Evolutionary conservation across 1,139 yeast species (phyloP).

Genomic region (Scheffersomyces stambukii): DNA sequence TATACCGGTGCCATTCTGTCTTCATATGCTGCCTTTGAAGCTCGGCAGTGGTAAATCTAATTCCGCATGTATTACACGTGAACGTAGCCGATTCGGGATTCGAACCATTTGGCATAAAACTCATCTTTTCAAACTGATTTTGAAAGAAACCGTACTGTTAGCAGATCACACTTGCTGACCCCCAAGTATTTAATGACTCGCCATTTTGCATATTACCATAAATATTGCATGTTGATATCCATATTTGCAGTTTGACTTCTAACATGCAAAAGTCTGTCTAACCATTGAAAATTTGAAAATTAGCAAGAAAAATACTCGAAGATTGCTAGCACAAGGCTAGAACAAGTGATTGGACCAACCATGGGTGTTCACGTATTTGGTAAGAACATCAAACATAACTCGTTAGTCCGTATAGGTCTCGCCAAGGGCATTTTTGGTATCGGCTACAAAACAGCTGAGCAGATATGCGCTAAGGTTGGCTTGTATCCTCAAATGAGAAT

Average conservation of each 20-base stretch:
- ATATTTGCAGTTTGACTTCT: too few species aligned
- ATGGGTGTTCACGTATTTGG: conserved; percentile 81
- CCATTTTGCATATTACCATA: too few species aligned
- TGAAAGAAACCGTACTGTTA: too few species aligned
- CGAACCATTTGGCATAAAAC: conserved; percentile 30
- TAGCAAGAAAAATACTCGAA: too few species aligned
- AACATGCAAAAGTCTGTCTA: too few species aligned
- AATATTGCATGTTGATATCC: too few species aligned
- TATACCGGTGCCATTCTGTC: conserved; percentile 94
- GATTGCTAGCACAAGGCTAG: too few species aligned
- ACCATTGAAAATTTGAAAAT: too few species aligned
- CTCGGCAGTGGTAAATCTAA: conserved; percentile 72
- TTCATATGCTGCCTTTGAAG: conserved; percentile 91
- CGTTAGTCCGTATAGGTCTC: conserved; percentile 58
- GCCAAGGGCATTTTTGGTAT: conserved; percentile 83
- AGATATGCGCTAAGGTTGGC: conserved; percentile 82
- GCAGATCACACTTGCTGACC: too few species aligned
- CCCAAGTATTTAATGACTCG: too few species aligned
- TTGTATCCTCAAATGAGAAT: conserved; percentile 91
- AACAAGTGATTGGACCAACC: background rate
- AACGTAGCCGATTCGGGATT: conserved; percentile 36
- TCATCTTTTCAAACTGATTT: too few species aligned
- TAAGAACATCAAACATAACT: conserved; percentile 57
- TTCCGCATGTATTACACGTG: conserved; percentile 87
- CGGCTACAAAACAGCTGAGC: conserved; percentile 70